These are phyloP conservation scores for Fusarium secorum DNA, from an alignment of 2,329 filamentous ascomycete genomes.

Conservation along the genomic window DNA sequence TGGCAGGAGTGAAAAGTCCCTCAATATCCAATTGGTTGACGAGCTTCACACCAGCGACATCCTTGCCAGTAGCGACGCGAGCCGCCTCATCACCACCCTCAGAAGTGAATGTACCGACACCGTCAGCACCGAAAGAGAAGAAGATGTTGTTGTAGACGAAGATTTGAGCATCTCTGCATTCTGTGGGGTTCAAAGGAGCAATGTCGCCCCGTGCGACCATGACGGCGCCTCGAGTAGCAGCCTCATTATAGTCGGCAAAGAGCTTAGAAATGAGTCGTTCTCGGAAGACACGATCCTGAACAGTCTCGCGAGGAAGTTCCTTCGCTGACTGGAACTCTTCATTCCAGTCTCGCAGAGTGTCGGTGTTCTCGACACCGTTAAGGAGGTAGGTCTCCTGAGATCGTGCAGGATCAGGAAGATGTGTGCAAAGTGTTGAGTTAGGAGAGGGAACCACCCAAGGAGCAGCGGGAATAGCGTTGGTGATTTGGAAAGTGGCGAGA, in stretches of 20 bases:
- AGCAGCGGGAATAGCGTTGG: slow-evolving; percentile 89
- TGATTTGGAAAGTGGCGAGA: slow-evolving; percentile 92
- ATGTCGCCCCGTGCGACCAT: slow-evolving; percentile 93
- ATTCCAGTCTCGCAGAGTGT: slow-evolving; percentile 97
- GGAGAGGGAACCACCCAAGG: slow-evolving; percentile 87
- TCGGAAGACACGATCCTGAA: slow-evolving; percentile 95
- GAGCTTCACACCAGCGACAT: slow-evolving; percentile 90
- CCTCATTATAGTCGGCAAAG: slow-evolving; percentile 97
- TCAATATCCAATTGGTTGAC: slow-evolving; percentile 98
- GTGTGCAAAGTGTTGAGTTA: slow-evolving; percentile 69
- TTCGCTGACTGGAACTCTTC: slow-evolving; percentile 98
- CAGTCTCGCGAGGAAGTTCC: slow-evolving; percentile 90
- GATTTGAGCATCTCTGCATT: slow-evolving; percentile 91
- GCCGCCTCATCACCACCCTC: slow-evolving; percentile 98
- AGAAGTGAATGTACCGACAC: slow-evolving; percentile 94
- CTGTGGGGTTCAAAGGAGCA: slow-evolving; percentile 91
- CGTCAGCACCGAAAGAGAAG: slow-evolving; percentile 97
- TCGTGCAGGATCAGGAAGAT: slow-evolving; percentile 84
- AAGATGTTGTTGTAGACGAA: slow-evolving; percentile 99
- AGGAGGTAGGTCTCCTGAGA: slow-evolving; percentile 94
- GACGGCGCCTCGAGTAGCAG: slow-evolving; percentile 88
- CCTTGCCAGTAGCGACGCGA: slow-evolving; percentile 93
- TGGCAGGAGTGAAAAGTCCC: slow-evolving; percentile 92
- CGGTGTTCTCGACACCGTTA: slow-evolving; percentile 89
- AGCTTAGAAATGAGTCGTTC: slow-evolving; percentile 94